phyloP scores from a whole-genome alignment of 345 rosid genomes.

The Capsella bursapastoris region DNA sequence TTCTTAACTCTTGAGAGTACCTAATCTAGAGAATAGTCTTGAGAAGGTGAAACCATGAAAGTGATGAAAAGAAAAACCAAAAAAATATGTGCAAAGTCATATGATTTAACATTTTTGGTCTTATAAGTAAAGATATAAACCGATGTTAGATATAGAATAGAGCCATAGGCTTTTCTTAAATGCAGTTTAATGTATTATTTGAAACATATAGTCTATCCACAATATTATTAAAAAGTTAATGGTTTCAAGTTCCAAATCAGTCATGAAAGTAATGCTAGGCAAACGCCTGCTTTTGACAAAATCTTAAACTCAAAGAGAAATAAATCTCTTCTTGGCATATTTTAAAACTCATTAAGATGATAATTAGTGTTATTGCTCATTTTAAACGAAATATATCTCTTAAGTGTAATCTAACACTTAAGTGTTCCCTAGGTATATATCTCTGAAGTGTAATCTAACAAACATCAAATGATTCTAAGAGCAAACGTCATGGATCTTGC shows the following conservation, averaged over 20 bases:
- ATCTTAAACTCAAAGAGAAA: neutral
- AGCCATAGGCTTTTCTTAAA: neutral
- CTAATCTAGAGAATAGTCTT: neutral
- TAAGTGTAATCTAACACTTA: neutral
- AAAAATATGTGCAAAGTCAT: neutral
- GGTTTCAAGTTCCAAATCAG: too few species aligned
- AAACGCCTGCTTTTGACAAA: neutral
- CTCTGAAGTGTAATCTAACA: neutral
- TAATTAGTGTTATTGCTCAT: neutral
- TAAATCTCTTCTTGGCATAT: neutral
- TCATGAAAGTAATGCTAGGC: neutral
- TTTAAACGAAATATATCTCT: neutral
- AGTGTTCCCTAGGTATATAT: neutral
- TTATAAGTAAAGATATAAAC: neutral
- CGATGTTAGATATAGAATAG: neutral
- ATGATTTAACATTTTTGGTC: neutral
- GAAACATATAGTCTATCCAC: neutral
- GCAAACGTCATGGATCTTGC: neutral
- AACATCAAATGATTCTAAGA: slow-evolving; percentile 1
- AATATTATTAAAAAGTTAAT: neutral
- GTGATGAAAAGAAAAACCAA: neutral
- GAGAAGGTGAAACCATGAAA: neutral
- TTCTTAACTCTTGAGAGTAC: neutral
- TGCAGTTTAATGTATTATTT: neutral
- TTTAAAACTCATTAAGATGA: neutral